A percentile compares a stretch with the other conserved stretches of the same genome.
These are phyloP conservation scores for Yamagishiella unicocca DNA, from an alignment of 139 green algal genomes.

Conservation along the genomic window DNA sequence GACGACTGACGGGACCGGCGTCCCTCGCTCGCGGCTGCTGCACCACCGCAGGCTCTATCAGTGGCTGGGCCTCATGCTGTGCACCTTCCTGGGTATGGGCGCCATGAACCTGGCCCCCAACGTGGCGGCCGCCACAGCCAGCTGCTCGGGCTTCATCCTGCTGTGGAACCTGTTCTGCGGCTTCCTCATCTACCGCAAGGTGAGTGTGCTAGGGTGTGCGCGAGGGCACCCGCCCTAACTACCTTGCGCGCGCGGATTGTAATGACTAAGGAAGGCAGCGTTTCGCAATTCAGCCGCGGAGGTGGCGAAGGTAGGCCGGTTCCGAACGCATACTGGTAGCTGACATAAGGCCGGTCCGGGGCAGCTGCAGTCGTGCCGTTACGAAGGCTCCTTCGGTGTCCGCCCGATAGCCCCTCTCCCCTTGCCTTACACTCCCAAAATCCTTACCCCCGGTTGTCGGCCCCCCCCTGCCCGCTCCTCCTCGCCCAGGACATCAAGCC, in stretches of 20 bases:
- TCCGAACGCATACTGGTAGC: not conserved
- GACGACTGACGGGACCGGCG: too few relatives aligned
- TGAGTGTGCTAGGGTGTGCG: not conserved
- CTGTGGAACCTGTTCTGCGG: conserved; percentile 54
- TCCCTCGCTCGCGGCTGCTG: too few relatives aligned
- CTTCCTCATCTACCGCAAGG: conserved; percentile 29
- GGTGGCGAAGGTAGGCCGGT: not conserved
- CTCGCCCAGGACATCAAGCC: conserved; percentile 16
- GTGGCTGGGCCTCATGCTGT: conserved; percentile 43
- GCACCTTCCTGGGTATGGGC: conserved; percentile 50
- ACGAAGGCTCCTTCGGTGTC: not conserved
- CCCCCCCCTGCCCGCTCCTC: not conserved
- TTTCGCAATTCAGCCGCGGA: too few relatives aligned
- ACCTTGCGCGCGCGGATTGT: too few relatives aligned
- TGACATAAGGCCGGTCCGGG: too few relatives aligned
- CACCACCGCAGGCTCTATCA: conserved; percentile 46
- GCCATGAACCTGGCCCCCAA: conserved; percentile 27
- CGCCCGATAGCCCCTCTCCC: not conserved
- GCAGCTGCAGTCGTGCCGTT: not conserved
- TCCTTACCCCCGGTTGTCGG: not conserved
- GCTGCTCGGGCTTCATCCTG: conserved; percentile 17
- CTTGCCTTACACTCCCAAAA: not conserved
- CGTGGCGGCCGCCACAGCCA: conserved; percentile 30
- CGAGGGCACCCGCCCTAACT: too few relatives aligned
- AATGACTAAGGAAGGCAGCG: too few relatives aligned